A percentile compares a stretch with the other conserved stretches of the same genome.
Evolutionary conservation across 768 basidiomycete genomes (phyloP).

Genomic region (Calocybe cyanea): DNA sequence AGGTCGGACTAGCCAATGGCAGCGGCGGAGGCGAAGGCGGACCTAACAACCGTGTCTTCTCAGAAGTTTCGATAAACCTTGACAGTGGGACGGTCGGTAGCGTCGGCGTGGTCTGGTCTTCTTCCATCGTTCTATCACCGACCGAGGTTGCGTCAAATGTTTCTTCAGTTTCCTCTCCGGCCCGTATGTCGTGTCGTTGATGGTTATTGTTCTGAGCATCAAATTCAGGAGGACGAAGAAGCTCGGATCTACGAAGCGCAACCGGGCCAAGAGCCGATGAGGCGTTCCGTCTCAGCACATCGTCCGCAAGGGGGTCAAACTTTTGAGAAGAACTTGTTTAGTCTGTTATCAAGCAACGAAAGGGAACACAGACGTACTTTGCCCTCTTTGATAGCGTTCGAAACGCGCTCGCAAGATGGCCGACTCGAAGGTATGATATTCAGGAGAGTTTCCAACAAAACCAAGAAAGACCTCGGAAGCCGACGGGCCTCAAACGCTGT

Average conservation of each 20-base stretch:
- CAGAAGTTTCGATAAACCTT: not conserved
- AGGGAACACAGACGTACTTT: slow-evolving; percentile 45
- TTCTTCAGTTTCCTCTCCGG: not conserved
- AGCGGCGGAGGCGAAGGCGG: slow-evolving; percentile 15
- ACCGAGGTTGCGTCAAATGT: not conserved
- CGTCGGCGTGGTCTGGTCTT: slow-evolving; percentile 6
- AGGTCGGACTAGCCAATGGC: not conserved
- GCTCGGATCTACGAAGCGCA: slow-evolving; percentile 9
- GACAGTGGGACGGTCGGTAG: not conserved
- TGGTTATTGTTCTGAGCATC: not conserved
- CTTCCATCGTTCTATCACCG: not conserved
- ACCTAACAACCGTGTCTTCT: slow-evolving; percentile 15
- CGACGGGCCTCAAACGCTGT: slow-evolving; percentile 66
- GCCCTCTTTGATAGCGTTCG: slow-evolving; percentile 64
- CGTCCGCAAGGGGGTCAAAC: slow-evolving; percentile 18
- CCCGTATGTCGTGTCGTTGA: not conserved
- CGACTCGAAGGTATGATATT: slow-evolving; percentile 56
- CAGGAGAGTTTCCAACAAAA: slow-evolving; percentile 70
- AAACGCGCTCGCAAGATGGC: slow-evolving; percentile 70
- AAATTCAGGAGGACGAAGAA: slow-evolving; percentile 1
- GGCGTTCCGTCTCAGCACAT: slow-evolving; percentile 3
- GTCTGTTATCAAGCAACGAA: not conserved
- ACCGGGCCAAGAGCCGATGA: slow-evolving; percentile 11
- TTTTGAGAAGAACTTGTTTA: not conserved
- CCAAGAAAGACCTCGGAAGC: slow-evolving; percentile 65